Base-by-base conservation (phyloP, 352 stramenopile species). In the Pythium apleroticum region DNA sequence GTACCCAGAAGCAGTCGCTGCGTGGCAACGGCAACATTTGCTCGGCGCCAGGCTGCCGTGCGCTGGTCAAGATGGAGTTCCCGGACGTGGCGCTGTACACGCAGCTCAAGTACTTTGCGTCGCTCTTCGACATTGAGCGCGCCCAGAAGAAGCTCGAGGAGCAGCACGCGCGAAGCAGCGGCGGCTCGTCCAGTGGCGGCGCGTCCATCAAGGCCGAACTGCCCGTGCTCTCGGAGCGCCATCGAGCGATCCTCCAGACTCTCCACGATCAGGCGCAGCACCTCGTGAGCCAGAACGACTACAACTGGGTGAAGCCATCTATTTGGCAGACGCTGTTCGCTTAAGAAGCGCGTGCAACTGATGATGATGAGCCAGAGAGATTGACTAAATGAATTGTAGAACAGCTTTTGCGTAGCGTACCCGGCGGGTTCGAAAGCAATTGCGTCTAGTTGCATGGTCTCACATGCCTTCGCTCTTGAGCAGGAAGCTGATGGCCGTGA, bases 91-190 rank as follows among this genome's bases (percentile, higher is more conserved):
- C 80, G 19, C 74, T 99, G 22, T 97, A 99, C 65, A 99, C 90
- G 20, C 97, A 99, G 72, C 86, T 99, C 48, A 99, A 99, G 75
- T 99, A 97, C 69, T 96, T 98, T 59, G 93, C 98, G 72, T 92
- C 91, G 25, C 83, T 99, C 10, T 99, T 99, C 60, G 93, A 99
- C 73, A 65, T 97, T 14, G 82, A 97, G 20, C 95, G 89, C 28
- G 90, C 88, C 10, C 74, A 97, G 73, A 88, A 88, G 52, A 96
- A 90, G 52, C 81, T 91, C 30, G 60, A 74, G 56, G 85, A 89
- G 41, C 73, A 97, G 66, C 80, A 94, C 48, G 60, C 57, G 3
- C 55, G 63, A 57, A 62, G 15, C 20, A 55, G 27, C 20, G 52
- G 27, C 52, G 57, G 54, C 25, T 8, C 55, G 3, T 67, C 27